These are phyloP conservation scores for Hemileia vastatrix DNA, from an alignment of 1,284 basidiomycete genomes.

Conservation along the genomic window DNA sequence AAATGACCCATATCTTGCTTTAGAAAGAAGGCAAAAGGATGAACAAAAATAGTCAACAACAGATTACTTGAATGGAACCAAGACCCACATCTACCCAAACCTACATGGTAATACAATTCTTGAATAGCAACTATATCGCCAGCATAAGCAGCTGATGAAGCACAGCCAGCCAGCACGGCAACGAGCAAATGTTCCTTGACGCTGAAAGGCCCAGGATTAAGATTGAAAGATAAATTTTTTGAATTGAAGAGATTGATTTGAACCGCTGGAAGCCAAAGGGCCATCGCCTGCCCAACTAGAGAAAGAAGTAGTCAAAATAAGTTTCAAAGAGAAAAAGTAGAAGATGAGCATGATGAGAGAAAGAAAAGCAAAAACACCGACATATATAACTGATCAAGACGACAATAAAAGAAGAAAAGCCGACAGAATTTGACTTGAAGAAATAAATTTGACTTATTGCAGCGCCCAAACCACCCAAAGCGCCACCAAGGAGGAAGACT, in stretches of 20 bases:
- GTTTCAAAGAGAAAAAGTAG: conserved; percentile 7
- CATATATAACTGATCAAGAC: conserved; percentile 6
- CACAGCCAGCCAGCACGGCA: conserved; percentile 12
- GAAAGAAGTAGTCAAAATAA: background rate
- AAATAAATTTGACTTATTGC: conserved; percentile 45
- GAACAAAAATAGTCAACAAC: conserved; percentile 46
- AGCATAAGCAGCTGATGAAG: conserved; percentile 16
- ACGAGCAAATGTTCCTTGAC: conserved; percentile 37
- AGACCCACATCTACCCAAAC: no score
- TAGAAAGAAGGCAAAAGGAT: conserved; percentile 49
- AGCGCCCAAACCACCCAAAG: conserved; percentile 52
- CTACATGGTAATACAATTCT: conserved; percentile 48
- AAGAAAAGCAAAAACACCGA: background rate
- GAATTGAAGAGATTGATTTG: conserved; percentile 42
- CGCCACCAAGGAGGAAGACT: conserved; percentile 49
- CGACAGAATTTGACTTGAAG: conserved; percentile 14
- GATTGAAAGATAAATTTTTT: conserved; percentile 41
- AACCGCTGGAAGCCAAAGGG: no score
- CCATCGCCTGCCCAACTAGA: no score
- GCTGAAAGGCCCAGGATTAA: conserved; percentile 50
- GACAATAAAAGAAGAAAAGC: conserved; percentile 3
- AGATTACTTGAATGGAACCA: conserved; percentile 46
- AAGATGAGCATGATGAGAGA: background rate
- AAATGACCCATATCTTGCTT: conserved; percentile 41
- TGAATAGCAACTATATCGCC: conserved; percentile 22